Percentiles rank a stretch among this genome's conserved stretches.
Evolutionary conservation across 2,329 filamentous ascomycete species (phyloP).

Genomic region (Chaetomiaceae sp.): DNA sequence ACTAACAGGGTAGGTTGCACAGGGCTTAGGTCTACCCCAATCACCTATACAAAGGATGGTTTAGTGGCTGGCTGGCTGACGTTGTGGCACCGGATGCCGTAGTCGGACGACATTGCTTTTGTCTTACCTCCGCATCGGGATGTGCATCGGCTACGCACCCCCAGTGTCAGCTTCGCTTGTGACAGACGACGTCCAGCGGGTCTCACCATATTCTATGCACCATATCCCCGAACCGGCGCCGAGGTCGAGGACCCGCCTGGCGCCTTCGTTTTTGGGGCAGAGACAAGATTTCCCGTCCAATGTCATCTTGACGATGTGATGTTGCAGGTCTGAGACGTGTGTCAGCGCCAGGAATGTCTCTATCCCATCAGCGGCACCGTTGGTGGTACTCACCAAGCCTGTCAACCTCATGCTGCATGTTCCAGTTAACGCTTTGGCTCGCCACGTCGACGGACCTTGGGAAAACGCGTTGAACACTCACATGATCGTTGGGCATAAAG

Average conservation of each 20-base stretch:
- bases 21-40: conserved; percentile 17
- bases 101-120: neutral
- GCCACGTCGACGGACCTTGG: neutral
- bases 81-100: no score
- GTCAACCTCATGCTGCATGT: neutral
- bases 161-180: neutral
- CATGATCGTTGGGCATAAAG: conserved; percentile 3
- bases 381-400: neutral
- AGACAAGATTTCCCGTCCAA: conserved; percentile 14
- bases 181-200: neutral
- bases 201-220: conserved; percentile 20
- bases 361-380: no score
- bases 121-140: conserved; percentile 16
- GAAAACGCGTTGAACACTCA: no score
- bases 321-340: conserved; percentile 16
- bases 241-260: conserved; percentile 19
- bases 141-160: conserved; percentile 16
- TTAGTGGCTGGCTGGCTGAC: no score
- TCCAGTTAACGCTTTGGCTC: no score
- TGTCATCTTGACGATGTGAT: conserved; percentile 18
- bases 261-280: conserved; percentile 14
- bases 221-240: conserved; percentile 22
- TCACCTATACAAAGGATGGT: conserved; percentile 1
- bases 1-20: conserved; percentile 14
- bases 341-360: neutral